These are phyloP conservation scores for Pseudonitzschia multistriata DNA, from an alignment of 108 stramenopile species.

Conservation along the genomic window DNA sequence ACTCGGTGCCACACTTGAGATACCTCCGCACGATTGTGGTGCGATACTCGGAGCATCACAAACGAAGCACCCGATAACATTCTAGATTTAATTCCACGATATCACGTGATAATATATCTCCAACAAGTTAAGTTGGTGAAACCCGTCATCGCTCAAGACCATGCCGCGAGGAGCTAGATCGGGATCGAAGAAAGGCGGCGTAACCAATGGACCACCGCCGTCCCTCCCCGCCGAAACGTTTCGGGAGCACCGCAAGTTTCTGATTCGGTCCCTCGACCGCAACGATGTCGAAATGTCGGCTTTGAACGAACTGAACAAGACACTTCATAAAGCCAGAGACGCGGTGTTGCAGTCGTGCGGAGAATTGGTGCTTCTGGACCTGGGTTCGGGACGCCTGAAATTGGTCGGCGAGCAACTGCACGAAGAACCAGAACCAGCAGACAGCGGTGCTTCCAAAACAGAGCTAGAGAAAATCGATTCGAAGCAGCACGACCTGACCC, in stretches of 20 bases:
- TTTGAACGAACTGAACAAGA: slow-evolving; percentile 33
- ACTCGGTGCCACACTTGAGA: too few relatives aligned
- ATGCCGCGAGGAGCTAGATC: background rate
- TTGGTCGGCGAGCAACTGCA: slow-evolving; percentile 39
- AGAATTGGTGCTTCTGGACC: slow-evolving; percentile 42
- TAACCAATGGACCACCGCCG: slow-evolving; percentile 5
- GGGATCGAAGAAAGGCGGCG: background rate
- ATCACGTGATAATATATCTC: too few relatives aligned
- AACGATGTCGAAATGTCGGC: slow-evolving; percentile 50
- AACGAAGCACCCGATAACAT: too few relatives aligned
- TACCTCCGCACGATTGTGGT: too few relatives aligned
- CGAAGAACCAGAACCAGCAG: background rate
- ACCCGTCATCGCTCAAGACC: background rate
- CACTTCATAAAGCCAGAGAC: slow-evolving; percentile 34
- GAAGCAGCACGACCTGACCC: slow-evolving; percentile 20
- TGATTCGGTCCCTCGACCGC: slow-evolving; percentile 50
- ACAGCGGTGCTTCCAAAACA: background rate
- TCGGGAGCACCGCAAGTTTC: slow-evolving; percentile 34
- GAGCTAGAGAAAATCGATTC: background rate
- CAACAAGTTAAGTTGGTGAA: background rate
- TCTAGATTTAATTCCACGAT: too few relatives aligned
- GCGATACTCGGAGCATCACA: too few relatives aligned
- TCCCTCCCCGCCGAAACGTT: slow-evolving; percentile 31
- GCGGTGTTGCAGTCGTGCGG: slow-evolving; percentile 30
- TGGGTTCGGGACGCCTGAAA: slow-evolving; percentile 36